Evolutionary conservation across 345 rosid genomes (phyloP), one percentile per base, ranked within the genome.

Genomic region (rapeseed (Brassica napus)): DNA sequence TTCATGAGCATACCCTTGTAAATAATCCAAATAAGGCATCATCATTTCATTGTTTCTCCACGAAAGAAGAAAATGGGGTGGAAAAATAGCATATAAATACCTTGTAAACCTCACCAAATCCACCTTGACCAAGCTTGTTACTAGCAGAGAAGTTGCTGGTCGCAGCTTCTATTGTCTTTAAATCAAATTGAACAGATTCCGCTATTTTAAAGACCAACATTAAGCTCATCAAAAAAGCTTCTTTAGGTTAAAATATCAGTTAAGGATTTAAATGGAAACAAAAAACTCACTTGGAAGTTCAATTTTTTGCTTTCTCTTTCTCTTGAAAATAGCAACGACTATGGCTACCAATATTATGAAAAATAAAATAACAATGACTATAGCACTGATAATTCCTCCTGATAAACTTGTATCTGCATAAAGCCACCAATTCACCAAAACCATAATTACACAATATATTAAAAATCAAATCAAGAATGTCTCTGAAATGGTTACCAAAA

Each of bases 121-220:
- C 54, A 47, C 54, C 54, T 47, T 47, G 54, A 11, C 54, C 54
- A 14, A 47, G 54, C 54, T 47, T 12, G 54, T 47, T 47, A 47
- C 54, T 47, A 5, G 54, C 15, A 47, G 54, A 47, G 54, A 47
- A 47, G 54, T 47, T 47, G 15, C 54, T 47, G 54, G 54, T 47
- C 15, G 54, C 54, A 47, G 54, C 54, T 12, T 47, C 54, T 47
- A 47, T 47, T 47, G 54, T 47, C 54, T 47, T 47, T 47, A 47
- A 47, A 47, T 47, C 54, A 47, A 47, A 47, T 47, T 47, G 54
- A 59, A 89, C 67, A n/a, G 89, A 85, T 31, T 87, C 89, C 49
- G 42, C 72, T 73, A 28, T 24, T 55, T 21, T 76, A 54, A 21
- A 81, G 71, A 6, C 78, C 85, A 66, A 65, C 14, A 42, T 42